phyloP scores from a whole-genome alignment of 2,329 filamentous ascomycete genomes.

The Phymatotrichopsis omnivora region DNA sequence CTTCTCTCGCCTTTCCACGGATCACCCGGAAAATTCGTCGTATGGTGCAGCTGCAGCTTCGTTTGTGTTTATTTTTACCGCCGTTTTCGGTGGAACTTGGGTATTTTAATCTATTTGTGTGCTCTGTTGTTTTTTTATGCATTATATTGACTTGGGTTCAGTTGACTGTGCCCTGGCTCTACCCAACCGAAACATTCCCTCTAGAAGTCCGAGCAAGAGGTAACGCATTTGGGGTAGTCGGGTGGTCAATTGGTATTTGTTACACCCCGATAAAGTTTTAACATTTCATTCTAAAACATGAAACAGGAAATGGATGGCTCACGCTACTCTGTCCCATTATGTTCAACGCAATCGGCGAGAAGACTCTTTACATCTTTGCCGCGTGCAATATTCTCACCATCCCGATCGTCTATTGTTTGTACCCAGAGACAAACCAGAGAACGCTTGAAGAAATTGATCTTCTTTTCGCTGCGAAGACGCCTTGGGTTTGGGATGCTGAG shows the following conservation, averaged over 20 bases:
- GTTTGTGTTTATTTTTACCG: conserved; percentile 61
- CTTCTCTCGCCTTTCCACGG: conserved; percentile 45
- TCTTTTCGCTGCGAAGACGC: conserved; percentile 47
- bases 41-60: conserved; percentile 56
- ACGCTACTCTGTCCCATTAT: conserved; percentile 49
- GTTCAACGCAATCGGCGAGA: conserved; percentile 44
- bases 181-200: conserved; percentile 64
- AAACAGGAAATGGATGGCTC: conserved; percentile 62
- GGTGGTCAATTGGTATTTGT: conserved; percentile 61
- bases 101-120: too few relatives aligned
- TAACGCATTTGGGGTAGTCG: conserved; percentile 65
- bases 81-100: conserved; percentile 55
- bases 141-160: conserved; percentile 39
- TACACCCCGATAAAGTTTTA: not conserved
- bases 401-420: conserved; percentile 52
- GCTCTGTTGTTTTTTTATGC: conserved; percentile 39
- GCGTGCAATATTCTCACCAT: conserved; percentile 37
- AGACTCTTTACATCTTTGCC: conserved; percentile 37
- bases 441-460: conserved; percentile 54
- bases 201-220: conserved; percentile 60
- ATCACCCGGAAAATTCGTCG: conserved; percentile 26
- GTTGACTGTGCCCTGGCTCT: conserved; percentile 50
- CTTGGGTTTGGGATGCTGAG: conserved; percentile 63
- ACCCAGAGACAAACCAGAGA: conserved; percentile 54
- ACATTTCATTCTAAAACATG: too few relatives aligned